Percentiles rank a stretch among this genome's conserved stretches.
Evolutionary conservation across 1,139 yeast genomes (phyloP).

Genomic region (Lizanozyma gosingica): DNA sequence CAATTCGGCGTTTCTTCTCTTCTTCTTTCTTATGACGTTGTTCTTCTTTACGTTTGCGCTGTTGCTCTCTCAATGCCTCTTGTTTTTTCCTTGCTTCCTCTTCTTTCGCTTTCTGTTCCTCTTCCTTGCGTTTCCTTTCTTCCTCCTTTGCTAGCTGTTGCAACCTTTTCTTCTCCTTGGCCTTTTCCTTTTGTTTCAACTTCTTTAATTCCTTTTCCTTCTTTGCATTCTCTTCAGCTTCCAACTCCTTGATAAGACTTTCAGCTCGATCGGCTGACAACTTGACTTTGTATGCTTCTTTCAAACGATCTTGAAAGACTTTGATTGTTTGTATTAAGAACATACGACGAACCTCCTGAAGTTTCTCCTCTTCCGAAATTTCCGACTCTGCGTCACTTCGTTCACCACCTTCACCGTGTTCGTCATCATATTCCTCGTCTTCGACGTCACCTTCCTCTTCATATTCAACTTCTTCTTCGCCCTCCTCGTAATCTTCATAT

Average conservation of each 20-base stretch:
- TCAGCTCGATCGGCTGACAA: conserved; percentile 68
- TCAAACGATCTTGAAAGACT: conserved; percentile 61
- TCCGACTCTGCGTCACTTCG: conserved; percentile 33
- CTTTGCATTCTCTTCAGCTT: conserved; percentile 62
- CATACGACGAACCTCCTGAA: conserved; percentile 70
- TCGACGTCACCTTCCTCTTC: conserved; percentile 18
- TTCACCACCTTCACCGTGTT: conserved; percentile 15
- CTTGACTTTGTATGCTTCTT: conserved; percentile 65
- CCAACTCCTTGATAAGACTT: conserved; percentile 67
- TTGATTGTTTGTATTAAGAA: conserved; percentile 71
- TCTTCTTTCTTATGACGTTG: conserved; percentile 44
- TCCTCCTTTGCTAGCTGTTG: conserved; percentile 71
- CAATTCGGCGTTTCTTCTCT: conserved; percentile 38
- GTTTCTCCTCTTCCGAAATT: conserved; percentile 53
- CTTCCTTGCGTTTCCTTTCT: conserved; percentile 53
- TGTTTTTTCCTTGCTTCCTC: conserved; percentile 25
- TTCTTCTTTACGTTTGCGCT: conserved; percentile 39
- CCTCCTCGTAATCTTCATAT: conserved; percentile 7
- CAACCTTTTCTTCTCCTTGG: conserved; percentile 66
- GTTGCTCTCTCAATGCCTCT: conserved; percentile 35
- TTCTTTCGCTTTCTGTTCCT: conserved; percentile 34
- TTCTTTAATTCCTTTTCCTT: conserved; percentile 68
- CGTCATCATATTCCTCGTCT: conserved; percentile 21
- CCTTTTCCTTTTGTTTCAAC: conserved; percentile 63
- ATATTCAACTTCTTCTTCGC: conserved; percentile 14